phyloP scores from a whole-genome alignment of 169 alveolate species.

The Eimeria tenella region DNA sequence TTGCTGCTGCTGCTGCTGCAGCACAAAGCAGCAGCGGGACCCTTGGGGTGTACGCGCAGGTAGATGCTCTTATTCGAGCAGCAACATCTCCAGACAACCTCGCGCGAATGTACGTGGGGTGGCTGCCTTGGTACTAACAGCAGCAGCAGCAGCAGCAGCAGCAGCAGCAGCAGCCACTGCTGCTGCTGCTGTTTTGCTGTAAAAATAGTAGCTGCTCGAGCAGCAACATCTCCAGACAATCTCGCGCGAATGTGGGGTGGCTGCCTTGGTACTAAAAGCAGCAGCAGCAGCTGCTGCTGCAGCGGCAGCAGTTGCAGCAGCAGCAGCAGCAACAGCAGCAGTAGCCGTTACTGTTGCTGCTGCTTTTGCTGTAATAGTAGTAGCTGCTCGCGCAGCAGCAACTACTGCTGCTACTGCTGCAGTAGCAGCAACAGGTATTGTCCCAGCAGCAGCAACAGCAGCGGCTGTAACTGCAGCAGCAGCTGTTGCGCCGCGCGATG shows the following conservation, averaged over 20 bases:
- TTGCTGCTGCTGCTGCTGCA: neutral
- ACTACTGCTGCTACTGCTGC: neutral
- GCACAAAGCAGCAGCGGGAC: slow-evolving; percentile 81
- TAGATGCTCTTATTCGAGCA: slow-evolving; percentile 79
- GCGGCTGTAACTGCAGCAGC: neutral
- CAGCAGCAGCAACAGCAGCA: slow-evolving; percentile 81
- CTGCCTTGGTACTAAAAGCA: slow-evolving; percentile 87
- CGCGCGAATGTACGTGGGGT: slow-evolving; percentile 96
- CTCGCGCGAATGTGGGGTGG: slow-evolving; percentile 98
- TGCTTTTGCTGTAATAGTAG: slow-evolving; percentile 79
- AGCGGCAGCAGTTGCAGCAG: slow-evolving; percentile 89
- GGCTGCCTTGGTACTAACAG: slow-evolving; percentile 93
- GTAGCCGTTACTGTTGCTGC: slow-evolving; percentile 86
- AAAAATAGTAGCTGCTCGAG: neutral
- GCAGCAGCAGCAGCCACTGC: neutral
- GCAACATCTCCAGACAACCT: slow-evolving; percentile 95
- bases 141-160: neutral
- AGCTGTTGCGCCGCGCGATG: neutral
- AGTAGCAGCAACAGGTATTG: slow-evolving; percentile 87
- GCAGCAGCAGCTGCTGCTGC: neutral
- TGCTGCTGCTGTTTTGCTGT: neutral
- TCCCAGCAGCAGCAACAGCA: slow-evolving; percentile 92
- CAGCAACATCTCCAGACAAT: slow-evolving; percentile 95
- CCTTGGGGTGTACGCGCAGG: slow-evolving; percentile 75
- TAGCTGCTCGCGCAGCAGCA: neutral